Conservation (phyloP, 805 yeast species). For the Candida jianshihensis region DNA sequence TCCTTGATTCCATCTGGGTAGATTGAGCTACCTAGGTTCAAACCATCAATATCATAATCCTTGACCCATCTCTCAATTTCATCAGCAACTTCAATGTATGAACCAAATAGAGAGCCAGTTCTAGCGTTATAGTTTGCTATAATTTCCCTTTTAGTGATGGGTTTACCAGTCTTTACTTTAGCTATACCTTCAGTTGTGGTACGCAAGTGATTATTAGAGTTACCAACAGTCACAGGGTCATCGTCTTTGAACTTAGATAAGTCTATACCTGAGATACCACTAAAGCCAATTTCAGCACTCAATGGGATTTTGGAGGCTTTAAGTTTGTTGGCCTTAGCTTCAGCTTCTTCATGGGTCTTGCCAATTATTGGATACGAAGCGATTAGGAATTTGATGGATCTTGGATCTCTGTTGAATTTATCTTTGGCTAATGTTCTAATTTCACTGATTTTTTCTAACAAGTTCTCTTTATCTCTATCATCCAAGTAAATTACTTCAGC, state of each 20-base stretch:
- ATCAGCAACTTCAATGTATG: conserved; percentile 31
- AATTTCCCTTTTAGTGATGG: conserved; percentile 27
- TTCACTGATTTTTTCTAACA: conserved; percentile 24
- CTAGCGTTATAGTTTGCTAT: conserved; percentile 24
- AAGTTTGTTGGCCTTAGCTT: conserved; percentile 23
- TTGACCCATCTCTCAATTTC: conserved; percentile 35
- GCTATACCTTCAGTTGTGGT: conserved; percentile 1
- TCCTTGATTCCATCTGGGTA: conserved; percentile 34
- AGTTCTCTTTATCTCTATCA: conserved; percentile 24
- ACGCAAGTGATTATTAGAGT: not conserved
- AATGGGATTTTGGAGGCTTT: conserved; percentile 26
- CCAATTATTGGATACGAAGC: conserved; percentile 29
- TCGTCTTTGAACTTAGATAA: conserved; percentile 22
- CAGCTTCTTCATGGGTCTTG: conserved; percentile 32
- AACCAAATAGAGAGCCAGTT: conserved; percentile 27
- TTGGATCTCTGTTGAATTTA: conserved; percentile 27
- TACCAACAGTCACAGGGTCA: conserved; percentile 21
- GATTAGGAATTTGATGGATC: conserved; percentile 29
- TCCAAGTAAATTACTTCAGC: conserved; percentile 32
- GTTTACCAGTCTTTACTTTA: conserved; percentile 23
- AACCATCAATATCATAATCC: conserved; percentile 34
- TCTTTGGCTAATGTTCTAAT: conserved; percentile 28
- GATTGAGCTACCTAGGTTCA: conserved; percentile 32
- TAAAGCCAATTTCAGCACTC: conserved; percentile 33
- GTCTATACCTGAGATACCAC: conserved; percentile 37